Conservation (phyloP, 176 grass and related monocot species). For the Hsuehochloa calcarea region DNA sequence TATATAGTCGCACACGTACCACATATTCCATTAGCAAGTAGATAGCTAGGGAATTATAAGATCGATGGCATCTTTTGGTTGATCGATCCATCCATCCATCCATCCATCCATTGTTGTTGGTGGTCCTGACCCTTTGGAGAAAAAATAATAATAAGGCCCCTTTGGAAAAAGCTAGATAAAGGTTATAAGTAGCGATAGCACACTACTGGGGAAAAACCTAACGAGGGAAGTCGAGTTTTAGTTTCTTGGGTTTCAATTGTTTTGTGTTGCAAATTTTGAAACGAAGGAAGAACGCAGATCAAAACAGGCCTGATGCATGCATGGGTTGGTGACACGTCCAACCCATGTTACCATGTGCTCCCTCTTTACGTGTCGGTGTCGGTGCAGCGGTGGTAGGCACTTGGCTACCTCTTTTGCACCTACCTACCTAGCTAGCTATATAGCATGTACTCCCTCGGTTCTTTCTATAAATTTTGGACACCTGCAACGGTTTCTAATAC, state of each 20-base stretch:
- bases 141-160: no score
- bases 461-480: no score
- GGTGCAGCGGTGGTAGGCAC: neutral
- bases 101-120: neutral
- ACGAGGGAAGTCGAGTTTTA: neutral
- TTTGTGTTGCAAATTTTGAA: neutral
- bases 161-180: neutral
- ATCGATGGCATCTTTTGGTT: neutral
- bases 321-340: slow-evolving; percentile 5
- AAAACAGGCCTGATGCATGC: neutral
- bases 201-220: neutral
- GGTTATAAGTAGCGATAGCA: neutral
- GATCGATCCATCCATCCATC: neutral
- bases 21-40: slow-evolving; percentile 15
- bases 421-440: neutral
- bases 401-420: neutral
- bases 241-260: neutral
- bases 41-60: neutral
- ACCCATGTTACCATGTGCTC: no score
- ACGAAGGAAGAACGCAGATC: neutral
- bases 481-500: no score
- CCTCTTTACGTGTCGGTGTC: slow-evolving; percentile 2
- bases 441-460: no score
- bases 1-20: slow-evolving; percentile 31
- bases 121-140: slow-evolving; percentile 23